Evolutionary conservation across 2,329 filamentous ascomycete species (phyloP), one percentile per base, ranked within the genome.

Genomic region (Colletotrichum nymphaeae): DNA sequence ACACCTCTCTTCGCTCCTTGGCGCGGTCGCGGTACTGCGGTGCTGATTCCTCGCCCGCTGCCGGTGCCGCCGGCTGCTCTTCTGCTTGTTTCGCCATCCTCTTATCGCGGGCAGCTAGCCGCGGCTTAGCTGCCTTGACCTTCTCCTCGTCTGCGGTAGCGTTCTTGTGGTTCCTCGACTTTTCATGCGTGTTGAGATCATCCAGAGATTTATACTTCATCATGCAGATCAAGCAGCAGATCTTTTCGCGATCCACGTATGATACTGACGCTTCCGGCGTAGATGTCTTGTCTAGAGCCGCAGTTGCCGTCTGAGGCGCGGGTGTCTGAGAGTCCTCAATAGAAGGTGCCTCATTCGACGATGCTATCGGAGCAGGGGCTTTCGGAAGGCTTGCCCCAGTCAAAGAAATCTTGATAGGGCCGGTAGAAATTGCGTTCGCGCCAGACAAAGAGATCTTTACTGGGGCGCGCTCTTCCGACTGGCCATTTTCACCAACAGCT

Each of bases 21-120:
- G 93, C 93, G 42, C 93, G 87, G 78, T 94, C 93, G 28, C 91
- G 88, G 78, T 93, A 93, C 75, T 85, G 85, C 71, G 76, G 77
- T 77, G 55, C 78, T 26, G 68, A 30, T 16, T 68, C 72, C 11
- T 37, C 67, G 19, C 52, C 37, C 42, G 53, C 58, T 65, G 42
- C 42, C 5, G 42, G 4, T n/a, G 19, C 7, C 19, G 42, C 16
- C 8, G 24, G 79, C 76, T 63, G 76, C 11, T 78, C 78, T 12
- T 78, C 76, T 8, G 76, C 76, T 12, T 79, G 77, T 73, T 80
- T 83, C 77, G 79, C 77, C 46, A 76, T 79, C 64, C 76, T 78
- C 78, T 81, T 82, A 79, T 88, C 78, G 65, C 82, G 75, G 67
- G 81, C 73, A 4, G 71, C 71, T 2, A 86, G 73, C 8, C 84